Evolutionary conservation across 163 green algal species (phyloP), one percentile per base, ranked within the genome.

Genomic region (Volvox carteri): DNA sequence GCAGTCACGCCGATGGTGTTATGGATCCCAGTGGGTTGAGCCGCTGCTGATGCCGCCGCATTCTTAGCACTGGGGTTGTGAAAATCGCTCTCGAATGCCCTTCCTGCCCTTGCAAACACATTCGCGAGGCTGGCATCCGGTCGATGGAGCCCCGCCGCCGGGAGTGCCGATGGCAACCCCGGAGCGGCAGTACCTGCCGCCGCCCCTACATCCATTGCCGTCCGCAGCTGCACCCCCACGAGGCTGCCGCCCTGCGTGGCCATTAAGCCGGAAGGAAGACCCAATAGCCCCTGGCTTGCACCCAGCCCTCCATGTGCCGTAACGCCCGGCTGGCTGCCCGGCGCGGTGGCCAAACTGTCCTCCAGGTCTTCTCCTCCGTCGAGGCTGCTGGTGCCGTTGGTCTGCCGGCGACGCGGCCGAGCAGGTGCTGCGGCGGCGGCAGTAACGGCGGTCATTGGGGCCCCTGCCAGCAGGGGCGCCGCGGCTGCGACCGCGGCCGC

Each of bases 291-390:
- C n/a, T n/a, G n/a, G n/a, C n/a, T n/a, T n/a, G n/a, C n/a, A n/a
- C n/a, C n/a, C n/a, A n/a, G n/a, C n/a, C n/a, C n/a, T n/a, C n/a
- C n/a, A n/a, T n/a, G n/a, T n/a, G n/a, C n/a, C n/a, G n/a, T n/a
- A n/a, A n/a, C n/a, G n/a, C n/a, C n/a, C n/a, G n/a, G n/a, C 48
- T 84, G 75, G 75, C 48, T 84, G 25, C 75, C 75, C n/a, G 50
- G 5, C 23, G 62, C 6, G 28, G 21, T 44, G 44, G 41, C 30
- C n/a, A 25, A 16, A 44, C 73, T 25, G 2, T 11, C 28, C 25
- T 62, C 73, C 73, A 77, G 35, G 12, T 77, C 68, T 35, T 62
- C 73, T 4, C n/a, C n/a, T n/a, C n/a, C n/a, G n/a, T n/a, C n/a
- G n/a, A 80, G 44, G 73, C 42, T 28, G 73, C 72, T 60, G 21